These are phyloP conservation scores for Ottelia alismoides DNA, from an alignment of 106 monocot species.

Conservation along the genomic window DNA sequence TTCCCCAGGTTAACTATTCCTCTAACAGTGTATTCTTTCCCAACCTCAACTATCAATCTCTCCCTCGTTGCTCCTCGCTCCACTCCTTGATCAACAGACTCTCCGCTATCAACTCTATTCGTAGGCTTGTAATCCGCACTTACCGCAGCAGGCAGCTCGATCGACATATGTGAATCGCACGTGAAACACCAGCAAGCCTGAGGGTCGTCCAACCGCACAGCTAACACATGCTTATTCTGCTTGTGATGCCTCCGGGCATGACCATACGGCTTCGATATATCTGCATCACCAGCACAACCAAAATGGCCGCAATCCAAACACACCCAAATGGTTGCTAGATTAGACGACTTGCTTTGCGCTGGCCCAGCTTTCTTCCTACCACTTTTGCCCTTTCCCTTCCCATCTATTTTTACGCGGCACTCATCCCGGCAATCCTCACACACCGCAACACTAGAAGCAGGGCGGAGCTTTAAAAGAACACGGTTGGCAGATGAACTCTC, in stretches of 20 bases:
- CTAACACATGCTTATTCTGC: constrained; percentile 50
- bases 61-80: constrained; percentile 1
- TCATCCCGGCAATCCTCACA: constrained; percentile 86
- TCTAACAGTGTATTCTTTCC: constrained; percentile 38
- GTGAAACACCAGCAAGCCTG: constrained; percentile 48
- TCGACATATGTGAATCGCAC: constrained; percentile 38
- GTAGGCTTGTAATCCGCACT: constrained; percentile 3
- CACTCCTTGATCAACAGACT: neutral
- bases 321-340: constrained; percentile 36
- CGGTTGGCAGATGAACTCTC: constrained; percentile 20
- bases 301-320: constrained; percentile 60
- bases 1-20: constrained; percentile 67
- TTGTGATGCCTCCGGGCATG: constrained; percentile 78
- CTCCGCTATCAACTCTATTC: constrained; percentile 2
- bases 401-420: constrained; percentile 15
- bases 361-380: constrained; percentile 46
- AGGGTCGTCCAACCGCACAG: constrained; percentile 29
- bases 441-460: constrained; percentile 13
- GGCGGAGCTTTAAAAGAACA: constrained; percentile 29
- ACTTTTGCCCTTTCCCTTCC: constrained; percentile 37
- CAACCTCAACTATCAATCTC: constrained; percentile 1
- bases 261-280: constrained; percentile 42
- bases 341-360: no score
- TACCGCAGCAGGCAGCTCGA: constrained; percentile 33
- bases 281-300: constrained; percentile 47